Base-by-base conservation (phyloP, 2,329 filamentous ascomycete genomes). In the Mycosphaerella arachidis region DNA sequence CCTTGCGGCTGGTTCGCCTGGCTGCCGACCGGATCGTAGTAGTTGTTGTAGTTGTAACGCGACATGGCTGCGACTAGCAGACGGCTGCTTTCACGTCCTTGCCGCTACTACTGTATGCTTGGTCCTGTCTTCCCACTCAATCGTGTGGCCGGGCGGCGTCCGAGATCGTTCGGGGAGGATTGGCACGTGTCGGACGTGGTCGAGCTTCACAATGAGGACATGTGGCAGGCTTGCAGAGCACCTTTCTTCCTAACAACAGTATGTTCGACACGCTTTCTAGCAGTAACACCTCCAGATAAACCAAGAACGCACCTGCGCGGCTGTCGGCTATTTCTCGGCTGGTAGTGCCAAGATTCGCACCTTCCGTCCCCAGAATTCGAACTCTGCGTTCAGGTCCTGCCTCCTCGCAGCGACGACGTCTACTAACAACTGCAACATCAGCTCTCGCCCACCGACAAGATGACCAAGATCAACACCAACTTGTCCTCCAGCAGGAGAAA, bases 401-500 rank as follows among this genome's bases (percentile, higher is more conserved):
- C 29, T 30, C 46, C 40, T 54, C 46, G 30, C 63, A 63, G 56
- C 66, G 60, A 66, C 66, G 59, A 64, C 60, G 45, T 60, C 66
- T 60, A 63, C 57, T 50, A 58, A 60, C 53, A 48, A 51, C 56
- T 58, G 58, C 61, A 58, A 40, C 63, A 60, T 46, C 58, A 52
- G 18, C 30, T 54, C 54, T 65, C 58, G 54, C 60, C 53, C 56
- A 61, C 62, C 60, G 71, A 72, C 83, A 84, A 78, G 79, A 90
- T 90, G 88, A 84, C 82, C 76, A 90, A 90, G 81, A 82, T 89
- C 77, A 87, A 84, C 82, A 77, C 75, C 74, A 76, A 78, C 74
- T 76, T 91, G 75, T 79, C 84, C 80, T 91, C 90, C 81, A 96
- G 92, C 77, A 88, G 93, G 83, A 89, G 93, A 84, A 99, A 99